These are phyloP conservation scores for Claviceps purpurea DNA, from an alignment of 2,329 filamentous ascomycete species.

Conservation along the genomic window DNA sequence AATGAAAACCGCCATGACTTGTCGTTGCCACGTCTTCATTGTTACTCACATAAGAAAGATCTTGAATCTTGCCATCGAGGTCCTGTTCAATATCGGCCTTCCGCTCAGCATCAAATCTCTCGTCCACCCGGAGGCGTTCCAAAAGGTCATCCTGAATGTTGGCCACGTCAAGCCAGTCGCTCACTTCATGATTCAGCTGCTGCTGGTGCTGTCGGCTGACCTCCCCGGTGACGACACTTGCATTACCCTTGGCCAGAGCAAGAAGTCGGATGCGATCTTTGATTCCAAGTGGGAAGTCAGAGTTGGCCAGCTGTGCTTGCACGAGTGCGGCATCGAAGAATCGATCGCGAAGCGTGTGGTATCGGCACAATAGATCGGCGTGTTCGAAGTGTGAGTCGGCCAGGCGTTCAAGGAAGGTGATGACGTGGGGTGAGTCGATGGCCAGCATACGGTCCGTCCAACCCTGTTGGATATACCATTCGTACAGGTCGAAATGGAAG, in stretches of 20 bases:
- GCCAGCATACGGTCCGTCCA: conserved; percentile 77
- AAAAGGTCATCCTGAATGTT: conserved; percentile 91
- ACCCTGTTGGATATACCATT: conserved; percentile 84
- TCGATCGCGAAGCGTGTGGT: conserved; percentile 71
- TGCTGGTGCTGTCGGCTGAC: conserved; percentile 72
- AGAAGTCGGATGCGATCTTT: conserved; percentile 81
- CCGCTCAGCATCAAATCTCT: conserved; percentile 50
- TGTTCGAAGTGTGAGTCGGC: conserved; percentile 60
- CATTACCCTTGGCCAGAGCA: conserved; percentile 82
- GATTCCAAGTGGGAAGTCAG: conserved; percentile 66
- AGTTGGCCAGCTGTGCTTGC: conserved; percentile 70
- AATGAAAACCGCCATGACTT: not conserved
- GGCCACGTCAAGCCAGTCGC: conserved; percentile 78
- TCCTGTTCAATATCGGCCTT: conserved; percentile 49
- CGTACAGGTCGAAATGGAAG: conserved; percentile 92
- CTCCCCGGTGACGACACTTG: conserved; percentile 66
- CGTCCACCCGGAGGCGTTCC: conserved; percentile 61
- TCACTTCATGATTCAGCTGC: conserved; percentile 70
- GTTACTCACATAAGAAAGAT: conserved; percentile 57
- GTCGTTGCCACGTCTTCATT: not conserved
- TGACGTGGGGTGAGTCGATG: conserved; percentile 72
- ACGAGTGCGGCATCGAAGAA: conserved; percentile 83
- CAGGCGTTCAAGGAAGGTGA: conserved; percentile 71
- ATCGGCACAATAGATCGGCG: conserved; percentile 84
- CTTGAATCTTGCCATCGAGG: conserved; percentile 66